phyloP scores from a whole-genome alignment of 257 asterid species.

The Gynochthodes officinalis region DNA sequence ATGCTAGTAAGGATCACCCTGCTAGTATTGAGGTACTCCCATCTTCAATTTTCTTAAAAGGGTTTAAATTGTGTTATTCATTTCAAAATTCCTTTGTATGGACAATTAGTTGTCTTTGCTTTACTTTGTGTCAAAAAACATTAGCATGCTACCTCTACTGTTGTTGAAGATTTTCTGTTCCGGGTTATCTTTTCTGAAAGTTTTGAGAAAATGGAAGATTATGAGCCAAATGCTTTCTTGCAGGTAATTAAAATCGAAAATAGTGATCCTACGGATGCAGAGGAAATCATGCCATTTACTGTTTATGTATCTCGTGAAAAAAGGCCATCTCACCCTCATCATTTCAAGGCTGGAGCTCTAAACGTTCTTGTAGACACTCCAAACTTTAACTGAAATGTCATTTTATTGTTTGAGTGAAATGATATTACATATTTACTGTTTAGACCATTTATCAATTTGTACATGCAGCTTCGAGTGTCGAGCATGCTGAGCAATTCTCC shows the following conservation, averaged over 20 bases:
- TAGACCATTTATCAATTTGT: neutral
- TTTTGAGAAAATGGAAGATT: neutral
- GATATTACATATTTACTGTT: neutral
- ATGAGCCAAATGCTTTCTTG: too few species aligned
- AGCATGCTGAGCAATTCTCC: conserved; percentile 69
- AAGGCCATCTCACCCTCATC: conserved; percentile 48
- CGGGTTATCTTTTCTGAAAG: too few species aligned
- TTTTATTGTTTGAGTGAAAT: neutral
- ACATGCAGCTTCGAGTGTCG: conserved; percentile 61
- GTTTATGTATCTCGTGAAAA: conserved; percentile 69
- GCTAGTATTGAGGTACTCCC: conserved; percentile 50
- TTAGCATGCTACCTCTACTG: too few species aligned
- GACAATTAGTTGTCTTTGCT: too few species aligned
- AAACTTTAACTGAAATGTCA: neutral
- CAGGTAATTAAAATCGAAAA: conserved; percentile 43
- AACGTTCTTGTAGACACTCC: conserved; percentile 45
- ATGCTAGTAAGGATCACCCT: conserved; percentile 33
- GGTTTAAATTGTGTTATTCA: too few species aligned
- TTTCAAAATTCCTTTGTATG: too few species aligned
- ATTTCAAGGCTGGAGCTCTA: conserved; percentile 77
- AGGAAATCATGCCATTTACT: conserved; percentile 40
- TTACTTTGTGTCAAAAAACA: too few species aligned
- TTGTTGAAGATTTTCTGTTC: too few species aligned
- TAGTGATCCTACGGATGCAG: neutral
- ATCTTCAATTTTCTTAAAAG: neutral